Percentiles rank a stretch among this genome's conserved stretches.
These are phyloP conservation scores for Talaromyces marneffei DNA, from an alignment of 2,329 filamentous ascomycete genomes.

Conservation along the genomic window DNA sequence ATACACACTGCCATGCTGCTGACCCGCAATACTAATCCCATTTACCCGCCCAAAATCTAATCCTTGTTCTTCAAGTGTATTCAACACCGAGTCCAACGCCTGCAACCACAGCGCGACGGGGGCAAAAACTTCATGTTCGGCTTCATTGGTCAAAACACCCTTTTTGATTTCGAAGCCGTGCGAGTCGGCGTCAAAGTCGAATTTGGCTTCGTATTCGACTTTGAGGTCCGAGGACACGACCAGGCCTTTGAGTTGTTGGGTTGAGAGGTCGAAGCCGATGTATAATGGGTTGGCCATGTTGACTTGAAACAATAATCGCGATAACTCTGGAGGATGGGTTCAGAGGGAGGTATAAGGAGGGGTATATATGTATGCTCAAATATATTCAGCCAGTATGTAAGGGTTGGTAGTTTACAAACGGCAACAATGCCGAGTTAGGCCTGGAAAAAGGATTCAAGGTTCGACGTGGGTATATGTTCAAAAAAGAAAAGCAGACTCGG, in stretches of 20 bases:
- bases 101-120: conserved; percentile 94
- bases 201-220: conserved; percentile 77
- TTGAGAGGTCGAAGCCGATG: conserved; percentile 91
- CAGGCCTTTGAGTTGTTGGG: conserved; percentile 92
- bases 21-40: conserved; percentile 84
- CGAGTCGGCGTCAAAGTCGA: conserved; percentile 89
- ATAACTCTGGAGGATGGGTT: not conserved
- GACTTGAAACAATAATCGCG: too few relatives aligned
- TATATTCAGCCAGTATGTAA: not conserved
- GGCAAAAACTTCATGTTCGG: conserved; percentile 82
- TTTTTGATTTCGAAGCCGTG: conserved; percentile 74
- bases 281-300: conserved; percentile 55
- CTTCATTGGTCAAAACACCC: conserved; percentile 76
- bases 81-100: conserved; percentile 78
- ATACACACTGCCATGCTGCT: conserved; percentile 97
- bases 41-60: conserved; percentile 69
- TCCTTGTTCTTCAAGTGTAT: conserved; percentile 61
- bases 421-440: not conserved
- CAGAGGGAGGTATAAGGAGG: not conserved
- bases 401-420: not conserved
- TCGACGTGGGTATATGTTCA: not conserved
- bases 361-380: not conserved
- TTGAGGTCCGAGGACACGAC: conserved; percentile 78
- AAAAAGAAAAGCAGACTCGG: not conserved
- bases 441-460: not conserved